Conservation (phyloP, 306 rosid species). For the Cucumis cinereus region DNA sequence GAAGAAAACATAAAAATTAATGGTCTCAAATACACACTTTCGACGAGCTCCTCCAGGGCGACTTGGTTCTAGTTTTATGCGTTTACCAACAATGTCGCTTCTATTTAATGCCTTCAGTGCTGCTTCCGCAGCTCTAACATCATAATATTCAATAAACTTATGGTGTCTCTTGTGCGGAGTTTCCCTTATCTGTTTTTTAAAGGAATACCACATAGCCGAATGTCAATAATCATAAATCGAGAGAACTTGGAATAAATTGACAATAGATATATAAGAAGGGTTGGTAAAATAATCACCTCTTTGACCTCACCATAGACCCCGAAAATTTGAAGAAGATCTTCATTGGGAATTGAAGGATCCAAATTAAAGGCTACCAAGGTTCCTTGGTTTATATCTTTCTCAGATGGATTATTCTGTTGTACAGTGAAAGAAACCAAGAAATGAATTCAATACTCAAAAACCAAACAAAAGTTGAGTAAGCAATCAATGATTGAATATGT, state of each 20-base stretch:
- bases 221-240: neutral
- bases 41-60: constrained; percentile 99
- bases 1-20: neutral
- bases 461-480: neutral
- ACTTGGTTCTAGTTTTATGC: constrained; percentile 93
- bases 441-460: neutral
- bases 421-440: constrained; percentile 3
- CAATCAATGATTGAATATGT: neutral
- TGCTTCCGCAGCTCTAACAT: constrained; percentile 84
- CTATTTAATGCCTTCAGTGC: constrained; percentile 81
- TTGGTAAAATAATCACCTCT: constrained; percentile 38
- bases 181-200: constrained; percentile 73
- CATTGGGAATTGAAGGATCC: constrained; percentile 85
- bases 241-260: neutral
- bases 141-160: constrained; percentile 82
- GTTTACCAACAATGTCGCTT: constrained; percentile 89
- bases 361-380: constrained; percentile 92
- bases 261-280: neutral
- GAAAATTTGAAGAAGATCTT: constrained; percentile 78
- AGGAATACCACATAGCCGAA: neutral
- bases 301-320: constrained; percentile 93
- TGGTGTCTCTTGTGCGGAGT: constrained; percentile 96
- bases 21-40: constrained; percentile 37
- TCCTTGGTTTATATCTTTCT: constrained; percentile 90
- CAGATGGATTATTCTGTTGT: constrained; percentile 84